Base-by-base conservation (phyloP, 441 rosid genomes). In the Erodium trifolium region DNA sequence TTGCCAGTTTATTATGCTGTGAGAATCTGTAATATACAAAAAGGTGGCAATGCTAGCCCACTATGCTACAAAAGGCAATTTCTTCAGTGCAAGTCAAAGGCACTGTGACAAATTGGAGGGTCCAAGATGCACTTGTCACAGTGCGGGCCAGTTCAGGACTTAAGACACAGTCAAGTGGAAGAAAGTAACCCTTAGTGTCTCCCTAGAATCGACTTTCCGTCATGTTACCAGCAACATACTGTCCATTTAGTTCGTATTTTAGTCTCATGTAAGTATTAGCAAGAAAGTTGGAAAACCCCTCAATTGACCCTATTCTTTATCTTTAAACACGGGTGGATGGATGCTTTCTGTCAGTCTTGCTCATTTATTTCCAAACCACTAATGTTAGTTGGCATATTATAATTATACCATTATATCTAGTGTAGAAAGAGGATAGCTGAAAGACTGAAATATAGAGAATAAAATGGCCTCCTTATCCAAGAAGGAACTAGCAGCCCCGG, bases 41-140 rank as follows among this genome's bases (percentile, higher is more conserved):
- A 29, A 53, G 60, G 57, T 16, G 16, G 39, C 6, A 63, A 13
- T 12, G 66, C 41, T 63, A 63, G 39, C 66, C 41, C 66, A 63
- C 66, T 12, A 12, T 63, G 66, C 66, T 29, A 63, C 16, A 63
- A 63, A 63, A 29, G 66, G 66, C 17, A 63, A 63, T 23, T 60
- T 60, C 34, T 60, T 18, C 13, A 60, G 64, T 60, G 64, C 64
- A 60, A 60, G 31, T 60, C 64, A 60, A 60, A 60, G 34, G 66
- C 66, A 63, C 29, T 63, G 14, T 29, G 66, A 63, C 66, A 63
- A 63, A 63, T 29, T 63, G 66, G 29, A 63, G 39, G 66, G 66
- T 63, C 66, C 66, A 63, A 63, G 16, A 63, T 27, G 66, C 66
- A 63, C n/a, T 60, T 23, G 23, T 49, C 57, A 49, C 57, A 49